phyloP scores from a whole-genome alignment of 345 rosid species.

The Arabis alpina region DNA sequence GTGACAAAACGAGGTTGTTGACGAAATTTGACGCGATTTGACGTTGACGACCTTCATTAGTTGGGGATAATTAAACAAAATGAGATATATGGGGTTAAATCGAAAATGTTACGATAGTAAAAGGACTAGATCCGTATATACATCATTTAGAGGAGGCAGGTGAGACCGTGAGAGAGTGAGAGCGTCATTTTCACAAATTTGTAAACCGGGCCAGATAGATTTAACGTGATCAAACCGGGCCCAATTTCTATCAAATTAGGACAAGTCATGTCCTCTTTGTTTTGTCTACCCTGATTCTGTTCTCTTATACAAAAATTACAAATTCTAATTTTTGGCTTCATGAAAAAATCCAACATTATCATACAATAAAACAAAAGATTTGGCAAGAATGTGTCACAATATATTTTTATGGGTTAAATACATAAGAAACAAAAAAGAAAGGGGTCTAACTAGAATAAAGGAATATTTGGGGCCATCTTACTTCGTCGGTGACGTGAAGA shows the following conservation, averaged over 20 bases:
- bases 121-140: slow-evolving; percentile 1
- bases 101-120: background rate
- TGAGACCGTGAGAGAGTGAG: background rate
- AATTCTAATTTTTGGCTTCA: too few species aligned
- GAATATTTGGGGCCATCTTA: slow-evolving; percentile 9
- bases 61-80: background rate
- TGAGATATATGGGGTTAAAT: slow-evolving; percentile 1
- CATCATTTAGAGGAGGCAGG: background rate
- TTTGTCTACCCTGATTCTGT: slow-evolving; percentile 4
- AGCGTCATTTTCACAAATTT: slow-evolving; percentile 25
- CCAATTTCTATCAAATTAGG: slow-evolving; percentile 9
- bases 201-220: slow-evolving; percentile 35
- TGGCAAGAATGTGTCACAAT: background rate
- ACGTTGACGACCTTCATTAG: slow-evolving; percentile 7
- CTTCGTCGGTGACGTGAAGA: slow-evolving; percentile 42
- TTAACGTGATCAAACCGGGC: slow-evolving; percentile 33
- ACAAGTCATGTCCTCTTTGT: slow-evolving; percentile 34
- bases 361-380: background rate
- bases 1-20: slow-evolving; percentile 30
- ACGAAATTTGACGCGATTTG: background rate
- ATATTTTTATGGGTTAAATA: background rate
- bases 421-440: background rate
- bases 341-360: background rate
- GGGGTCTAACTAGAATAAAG: slow-evolving; percentile 29
- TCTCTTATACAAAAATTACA: background rate